Conservation (phyloP, 257 asterid genomes). For the Verbena officinalis region DNA sequence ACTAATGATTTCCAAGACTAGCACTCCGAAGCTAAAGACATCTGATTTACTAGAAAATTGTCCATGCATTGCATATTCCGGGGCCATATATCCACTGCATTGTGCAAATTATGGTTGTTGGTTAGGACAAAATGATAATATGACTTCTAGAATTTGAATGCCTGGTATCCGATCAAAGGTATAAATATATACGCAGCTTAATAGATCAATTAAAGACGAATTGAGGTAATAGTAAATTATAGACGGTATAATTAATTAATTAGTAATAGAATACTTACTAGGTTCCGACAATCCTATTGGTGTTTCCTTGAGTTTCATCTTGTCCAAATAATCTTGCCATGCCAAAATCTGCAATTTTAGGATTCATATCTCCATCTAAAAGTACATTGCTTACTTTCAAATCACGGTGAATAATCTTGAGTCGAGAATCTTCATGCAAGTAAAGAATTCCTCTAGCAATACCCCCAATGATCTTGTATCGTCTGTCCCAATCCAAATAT, state of each 20-base stretch:
- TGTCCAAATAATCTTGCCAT: conserved; percentile 39
- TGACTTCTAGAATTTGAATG: too few relatives aligned
- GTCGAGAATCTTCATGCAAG: conserved; percentile 48
- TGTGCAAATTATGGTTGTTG: background rate
- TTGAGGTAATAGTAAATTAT: background rate
- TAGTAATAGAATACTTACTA: conserved; percentile 34
- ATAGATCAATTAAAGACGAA: background rate
- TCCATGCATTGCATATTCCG: conserved; percentile 45
- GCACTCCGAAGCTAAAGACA: conserved; percentile 55
- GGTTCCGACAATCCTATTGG: conserved; percentile 44
- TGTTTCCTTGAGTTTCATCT: conserved; percentile 38
- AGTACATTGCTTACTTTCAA: conserved; percentile 42
- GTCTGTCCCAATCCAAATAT: conserved; percentile 34
- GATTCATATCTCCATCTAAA: conserved; percentile 41
- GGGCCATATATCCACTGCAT: conserved; percentile 58
- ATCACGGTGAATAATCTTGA: conserved; percentile 44
- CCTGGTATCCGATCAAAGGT: background rate
- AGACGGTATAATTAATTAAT: too few relatives aligned
- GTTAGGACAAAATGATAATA: background rate
- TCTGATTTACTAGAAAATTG: conserved; percentile 48
- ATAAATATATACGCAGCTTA: background rate
- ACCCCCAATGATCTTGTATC: conserved; percentile 43
- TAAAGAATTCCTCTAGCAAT: conserved; percentile 47
- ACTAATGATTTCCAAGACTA: conserved; percentile 49
- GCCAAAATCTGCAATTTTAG: conserved; percentile 56